phyloP scores from a whole-genome alignment of 1,139 yeast genomes.

The Hyphopichia fennica region DNA sequence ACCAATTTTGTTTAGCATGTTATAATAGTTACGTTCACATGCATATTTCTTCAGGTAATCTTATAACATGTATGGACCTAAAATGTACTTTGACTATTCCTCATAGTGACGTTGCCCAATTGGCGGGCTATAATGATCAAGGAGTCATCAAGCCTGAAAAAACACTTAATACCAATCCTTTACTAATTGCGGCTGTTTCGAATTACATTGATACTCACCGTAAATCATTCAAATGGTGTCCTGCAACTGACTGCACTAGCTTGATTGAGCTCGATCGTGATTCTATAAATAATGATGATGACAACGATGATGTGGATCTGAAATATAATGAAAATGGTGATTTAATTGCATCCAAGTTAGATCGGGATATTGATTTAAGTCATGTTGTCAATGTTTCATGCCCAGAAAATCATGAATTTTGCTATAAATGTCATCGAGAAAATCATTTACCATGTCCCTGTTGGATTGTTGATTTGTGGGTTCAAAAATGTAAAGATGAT shows the following conservation, averaged over 20 bases:
- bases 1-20: constrained; percentile 68
- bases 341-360: not conserved
- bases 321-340: not conserved
- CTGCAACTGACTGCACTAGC: constrained; percentile 76
- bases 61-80: constrained; percentile 65
- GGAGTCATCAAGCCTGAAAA: constrained; percentile 7
- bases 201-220: constrained; percentile 52
- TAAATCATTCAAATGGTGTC: constrained; percentile 71
- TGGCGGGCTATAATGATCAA: constrained; percentile 8
- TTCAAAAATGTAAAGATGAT: constrained; percentile 78
- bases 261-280: constrained; percentile 48
- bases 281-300: constrained; percentile 13
- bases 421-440: constrained; percentile 74
- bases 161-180: constrained; percentile 13
- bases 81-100: constrained; percentile 34
- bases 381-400: constrained; percentile 52
- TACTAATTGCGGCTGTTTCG: constrained; percentile 36
- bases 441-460: constrained; percentile 89
- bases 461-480: constrained; percentile 67
- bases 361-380: not conserved
- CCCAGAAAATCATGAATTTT: constrained; percentile 65
- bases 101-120: constrained; percentile 26
- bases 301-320: constrained; percentile 11
- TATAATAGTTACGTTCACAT: constrained; percentile 59
- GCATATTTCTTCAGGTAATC: constrained; percentile 51